A percentile compares a stretch with the other conserved stretches of the same genome.
Evolutionary conservation across 768 basidiomycete genomes (phyloP).

Genomic region (Leucocoprinus leucothites): DNA sequence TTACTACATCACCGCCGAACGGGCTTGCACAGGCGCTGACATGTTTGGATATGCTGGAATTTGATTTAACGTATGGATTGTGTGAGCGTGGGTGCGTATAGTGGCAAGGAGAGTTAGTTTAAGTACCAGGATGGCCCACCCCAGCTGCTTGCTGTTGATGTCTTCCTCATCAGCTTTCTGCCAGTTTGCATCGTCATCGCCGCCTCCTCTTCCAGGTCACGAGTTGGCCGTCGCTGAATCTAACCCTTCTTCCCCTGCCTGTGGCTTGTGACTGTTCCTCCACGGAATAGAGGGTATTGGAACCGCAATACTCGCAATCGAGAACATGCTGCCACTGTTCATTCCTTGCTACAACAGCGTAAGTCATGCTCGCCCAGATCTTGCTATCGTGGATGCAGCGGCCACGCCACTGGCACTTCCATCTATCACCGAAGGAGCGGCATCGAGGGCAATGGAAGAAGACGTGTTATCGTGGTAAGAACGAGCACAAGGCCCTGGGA

Average conservation of each 20-base stretch:
- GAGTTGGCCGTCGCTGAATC: slow-evolving; percentile 42
- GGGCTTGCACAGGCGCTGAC: slow-evolving; percentile 17
- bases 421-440: slow-evolving; percentile 21
- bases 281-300: slow-evolving; percentile 53
- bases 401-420: background rate
- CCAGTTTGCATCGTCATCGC: slow-evolving; percentile 32
- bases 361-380: slow-evolving; percentile 41
- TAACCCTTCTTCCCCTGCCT: slow-evolving; percentile 37
- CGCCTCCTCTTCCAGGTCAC: slow-evolving; percentile 35
- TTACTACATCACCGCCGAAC: slow-evolving; percentile 34
- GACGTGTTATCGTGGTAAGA: slow-evolving; percentile 53
- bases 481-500: slow-evolving; percentile 79
- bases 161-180: slow-evolving; percentile 40
- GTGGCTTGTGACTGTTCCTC: slow-evolving; percentile 30
- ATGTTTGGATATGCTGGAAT: background rate
- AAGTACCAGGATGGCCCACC: slow-evolving; percentile 15
- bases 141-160: slow-evolving; percentile 32
- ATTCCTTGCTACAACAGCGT: slow-evolving; percentile 69
- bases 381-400: slow-evolving; percentile 21
- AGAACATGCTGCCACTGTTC: slow-evolving; percentile 46
- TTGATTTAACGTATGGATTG: background rate
- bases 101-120: slow-evolving; percentile 11
- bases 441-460: slow-evolving; percentile 5
- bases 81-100: too few species aligned
- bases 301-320: slow-evolving; percentile 68